These are phyloP conservation scores for Phoenix roebelenii DNA, from an alignment of 176 grass and related monocot species.

Conservation along the genomic window DNA sequence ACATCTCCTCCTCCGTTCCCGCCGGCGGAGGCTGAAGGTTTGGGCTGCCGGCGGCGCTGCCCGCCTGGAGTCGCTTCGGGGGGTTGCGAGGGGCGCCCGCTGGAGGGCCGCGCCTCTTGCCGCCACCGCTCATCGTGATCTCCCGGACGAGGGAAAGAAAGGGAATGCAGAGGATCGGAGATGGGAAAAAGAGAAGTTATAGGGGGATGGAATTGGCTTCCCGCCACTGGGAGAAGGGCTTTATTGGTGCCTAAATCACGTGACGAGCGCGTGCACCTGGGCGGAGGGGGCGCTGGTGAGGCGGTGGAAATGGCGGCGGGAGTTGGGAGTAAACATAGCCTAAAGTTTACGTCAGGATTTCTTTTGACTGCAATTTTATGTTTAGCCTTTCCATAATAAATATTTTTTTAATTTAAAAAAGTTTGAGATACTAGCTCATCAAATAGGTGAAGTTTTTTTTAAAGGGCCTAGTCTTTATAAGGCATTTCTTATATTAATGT, in stretches of 20 bases:
- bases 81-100: conserved; percentile 12
- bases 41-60: conserved; percentile 22
- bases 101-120: conserved; percentile 51
- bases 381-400: too few species aligned
- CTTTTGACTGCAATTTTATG: too few species aligned
- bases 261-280: too few species aligned
- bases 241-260: background rate
- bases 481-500: too few species aligned
- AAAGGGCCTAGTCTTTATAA: too few species aligned
- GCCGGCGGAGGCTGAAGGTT: background rate
- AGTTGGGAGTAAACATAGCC: too few species aligned
- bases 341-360: too few species aligned
- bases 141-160: background rate
- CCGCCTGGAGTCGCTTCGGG: conserved; percentile 47
- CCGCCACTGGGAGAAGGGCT: conserved; percentile 7
- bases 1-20: conserved; percentile 77
- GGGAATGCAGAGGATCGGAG: background rate
- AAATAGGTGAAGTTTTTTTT: too few species aligned
- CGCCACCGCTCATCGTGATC: conserved; percentile 10
- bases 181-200: background rate
- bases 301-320: too few species aligned
- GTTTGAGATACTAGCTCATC: too few species aligned
- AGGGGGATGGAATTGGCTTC: conserved; percentile 9
- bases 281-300: too few species aligned
- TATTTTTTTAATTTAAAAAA: too few species aligned